Base-by-base conservation (phyloP, 2,329 filamentous ascomycete species). In the Apiospora hydei region DNA sequence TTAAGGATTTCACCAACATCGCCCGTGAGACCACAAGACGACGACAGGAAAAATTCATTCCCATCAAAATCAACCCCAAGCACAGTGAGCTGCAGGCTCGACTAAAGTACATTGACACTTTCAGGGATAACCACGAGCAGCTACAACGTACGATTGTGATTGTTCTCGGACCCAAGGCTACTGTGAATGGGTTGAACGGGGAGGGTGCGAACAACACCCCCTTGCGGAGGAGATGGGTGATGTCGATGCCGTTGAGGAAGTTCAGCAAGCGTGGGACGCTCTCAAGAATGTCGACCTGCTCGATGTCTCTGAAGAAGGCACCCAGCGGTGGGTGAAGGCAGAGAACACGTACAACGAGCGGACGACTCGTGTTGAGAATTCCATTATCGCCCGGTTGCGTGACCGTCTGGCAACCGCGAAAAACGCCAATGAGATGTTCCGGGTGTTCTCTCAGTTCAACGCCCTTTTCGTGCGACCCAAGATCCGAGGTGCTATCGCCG, bases 381-480 rank as follows among this genome's bases (percentile, higher is more conserved):
- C 96, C 4, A 99, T 99, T 82, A 99, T 99, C 81, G 95, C 96
- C 46, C 90, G 95, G 70, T 87, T 99, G 44, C 90, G 96, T 78
- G 96, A 99, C 83, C 93, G 96, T 72, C 88, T 99, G 71, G 96
- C 95, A 18, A 98, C 95, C 8, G 96, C 96, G 16, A 98, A 97
- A 87, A 98, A 95, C 74, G 96, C 96, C 53, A 98, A 97, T 80
- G 97, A 99, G 83, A 99, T 99, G 96, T 99, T 99, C 82, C 93
- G 97, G 71, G 96, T 99, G 74, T 99, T 99, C 82, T 98, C 96
- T 70, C 98, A 98, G 81, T 99, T 99, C 89, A 99, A 99, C 81
- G 96, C 96, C 1, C 91, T 99, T 43, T 97, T 99, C 77, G 96
- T 99, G 71, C 91, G 96, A 73, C 96, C 96, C n/a, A 99, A 99